phyloP scores from a whole-genome alignment of 768 basidiomycete genomes.

The Naganishia vishniacii region DNA sequence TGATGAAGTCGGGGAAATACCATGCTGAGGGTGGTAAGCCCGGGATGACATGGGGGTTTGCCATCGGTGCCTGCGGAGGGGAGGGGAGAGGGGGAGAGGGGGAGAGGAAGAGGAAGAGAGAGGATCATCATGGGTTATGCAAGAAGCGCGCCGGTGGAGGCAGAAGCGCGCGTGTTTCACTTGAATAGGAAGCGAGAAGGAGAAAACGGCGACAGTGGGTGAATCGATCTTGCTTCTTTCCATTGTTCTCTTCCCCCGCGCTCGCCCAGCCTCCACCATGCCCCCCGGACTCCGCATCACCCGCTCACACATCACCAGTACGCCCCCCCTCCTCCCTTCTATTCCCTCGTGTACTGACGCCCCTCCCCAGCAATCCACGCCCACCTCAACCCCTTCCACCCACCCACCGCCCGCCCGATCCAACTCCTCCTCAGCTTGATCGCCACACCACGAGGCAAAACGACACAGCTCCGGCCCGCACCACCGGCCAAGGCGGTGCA shows the following conservation, averaged over 20 bases:
- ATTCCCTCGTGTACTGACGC: background rate
- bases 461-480: constrained; percentile 3
- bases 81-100: too few species aligned
- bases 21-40: constrained; percentile 26
- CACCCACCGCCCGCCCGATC: constrained; percentile 25
- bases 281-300: constrained; percentile 22
- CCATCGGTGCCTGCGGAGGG: background rate
- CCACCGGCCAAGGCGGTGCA: constrained; percentile 17
- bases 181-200: too few species aligned
- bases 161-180: background rate
- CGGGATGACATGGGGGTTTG: background rate
- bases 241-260: too few species aligned
- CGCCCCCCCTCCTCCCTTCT: background rate
- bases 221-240: too few species aligned
- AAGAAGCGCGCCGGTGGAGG: too few species aligned
- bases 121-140: too few species aligned
- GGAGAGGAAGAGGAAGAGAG: too few species aligned
- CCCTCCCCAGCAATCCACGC: constrained; percentile 22
- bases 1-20: constrained; percentile 70
- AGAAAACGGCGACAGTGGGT: too few species aligned
- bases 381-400: constrained; percentile 28
- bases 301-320: constrained; percentile 28
- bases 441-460: constrained; percentile 19
- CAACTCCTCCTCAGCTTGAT: constrained; percentile 27
- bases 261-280: too few species aligned